Conservation (phyloP, 352 stramenopile species). For the Phytophthora meadii region DNA sequence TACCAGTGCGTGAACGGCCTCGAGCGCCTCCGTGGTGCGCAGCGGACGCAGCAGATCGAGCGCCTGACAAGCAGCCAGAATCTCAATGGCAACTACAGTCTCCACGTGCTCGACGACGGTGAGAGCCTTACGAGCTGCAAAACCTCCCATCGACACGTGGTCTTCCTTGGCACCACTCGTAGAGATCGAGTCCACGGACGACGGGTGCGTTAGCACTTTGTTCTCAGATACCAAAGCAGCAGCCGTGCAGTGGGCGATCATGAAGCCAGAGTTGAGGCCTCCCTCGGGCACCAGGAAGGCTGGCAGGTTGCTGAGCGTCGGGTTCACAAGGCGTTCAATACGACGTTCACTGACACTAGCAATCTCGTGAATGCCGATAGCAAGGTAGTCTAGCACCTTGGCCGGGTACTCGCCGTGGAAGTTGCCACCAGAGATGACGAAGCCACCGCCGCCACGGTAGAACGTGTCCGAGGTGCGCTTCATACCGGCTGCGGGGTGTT, state of each 20-base stretch:
- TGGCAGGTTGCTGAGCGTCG: slow-evolving; percentile 83
- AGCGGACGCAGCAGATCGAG: slow-evolving; percentile 86
- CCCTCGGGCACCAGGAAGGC: slow-evolving; percentile 88
- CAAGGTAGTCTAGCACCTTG: slow-evolving; percentile 90
- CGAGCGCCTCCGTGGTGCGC: slow-evolving; percentile 81
- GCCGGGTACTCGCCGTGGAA: slow-evolving; percentile 92
- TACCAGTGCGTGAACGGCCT: slow-evolving; percentile 84
- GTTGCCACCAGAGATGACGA: slow-evolving; percentile 92
- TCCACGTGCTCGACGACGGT: slow-evolving; percentile 89
- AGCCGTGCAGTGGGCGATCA: slow-evolving; percentile 91
- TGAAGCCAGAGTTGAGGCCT: slow-evolving; percentile 91
- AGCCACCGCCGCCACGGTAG: slow-evolving; percentile 75
- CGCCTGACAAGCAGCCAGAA: slow-evolving; percentile 88
- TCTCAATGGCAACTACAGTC: slow-evolving; percentile 88
- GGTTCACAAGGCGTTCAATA: slow-evolving; percentile 90
- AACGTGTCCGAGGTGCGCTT: slow-evolving; percentile 88
- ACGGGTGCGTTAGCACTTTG: slow-evolving; percentile 89
- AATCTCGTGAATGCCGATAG: slow-evolving; percentile 89
- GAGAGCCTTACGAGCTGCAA: slow-evolving; percentile 83
- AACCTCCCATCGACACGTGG: slow-evolving; percentile 91
- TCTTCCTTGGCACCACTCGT: slow-evolving; percentile 90
- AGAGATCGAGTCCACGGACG: slow-evolving; percentile 90
- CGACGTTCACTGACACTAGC: slow-evolving; percentile 86
- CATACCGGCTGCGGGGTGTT: slow-evolving; percentile 58
- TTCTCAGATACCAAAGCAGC: slow-evolving; percentile 90